These are phyloP conservation scores for Volvox carteri DNA, from an alignment of 163 green algal species.

Conservation along the genomic window DNA sequence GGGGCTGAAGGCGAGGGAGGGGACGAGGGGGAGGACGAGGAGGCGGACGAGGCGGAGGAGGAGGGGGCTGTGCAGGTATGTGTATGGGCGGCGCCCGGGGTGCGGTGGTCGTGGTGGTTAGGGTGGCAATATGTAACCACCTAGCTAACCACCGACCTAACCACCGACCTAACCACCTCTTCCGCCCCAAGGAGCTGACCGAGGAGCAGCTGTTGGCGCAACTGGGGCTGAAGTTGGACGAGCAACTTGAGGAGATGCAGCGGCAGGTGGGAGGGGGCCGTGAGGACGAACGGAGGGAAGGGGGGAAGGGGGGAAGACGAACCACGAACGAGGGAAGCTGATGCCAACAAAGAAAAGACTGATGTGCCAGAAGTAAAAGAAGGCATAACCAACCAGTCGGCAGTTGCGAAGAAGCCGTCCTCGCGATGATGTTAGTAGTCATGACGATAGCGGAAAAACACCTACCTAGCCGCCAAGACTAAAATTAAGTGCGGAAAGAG, in stretches of 20 bases:
- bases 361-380: too few species aligned
- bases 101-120: neutral
- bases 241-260: slow-evolving; percentile 72
- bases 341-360: too few species aligned
- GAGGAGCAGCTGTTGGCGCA: slow-evolving; percentile 75
- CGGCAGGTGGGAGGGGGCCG: slow-evolving; percentile 15
- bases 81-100: too few species aligned
- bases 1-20: neutral
- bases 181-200: slow-evolving; percentile 32
- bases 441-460: too few species aligned
- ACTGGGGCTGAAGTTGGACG: slow-evolving; percentile 78
- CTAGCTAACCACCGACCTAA: too few species aligned
- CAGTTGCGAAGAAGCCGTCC: too few species aligned
- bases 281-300: neutral
- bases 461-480: too few species aligned
- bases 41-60: slow-evolving; percentile 30
- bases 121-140: neutral
- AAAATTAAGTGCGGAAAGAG: too few species aligned
- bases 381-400: too few species aligned
- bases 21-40: slow-evolving; percentile 2
- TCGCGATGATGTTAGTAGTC: too few species aligned
- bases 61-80: slow-evolving; percentile 48
- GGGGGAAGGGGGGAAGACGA: too few species aligned
- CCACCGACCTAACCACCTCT: neutral
- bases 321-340: too few species aligned